A percentile compares a stretch with the other conserved stretches of the same genome.
Evolutionary conservation across 441 rosid genomes (phyloP).

Genomic region (Metrosideros polymorpha): DNA sequence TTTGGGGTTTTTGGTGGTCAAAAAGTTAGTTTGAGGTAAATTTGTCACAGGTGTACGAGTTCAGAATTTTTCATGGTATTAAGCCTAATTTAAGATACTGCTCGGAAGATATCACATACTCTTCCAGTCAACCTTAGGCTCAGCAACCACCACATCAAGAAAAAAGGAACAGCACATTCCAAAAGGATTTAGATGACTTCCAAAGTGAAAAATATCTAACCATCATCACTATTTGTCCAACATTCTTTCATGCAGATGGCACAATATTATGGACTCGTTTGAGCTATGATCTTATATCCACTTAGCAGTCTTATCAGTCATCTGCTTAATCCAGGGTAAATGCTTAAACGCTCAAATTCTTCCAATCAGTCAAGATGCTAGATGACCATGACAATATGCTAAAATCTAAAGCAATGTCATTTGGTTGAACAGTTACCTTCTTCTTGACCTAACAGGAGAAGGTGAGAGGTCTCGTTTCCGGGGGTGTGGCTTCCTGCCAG

Average conservation of each 20-base stretch:
- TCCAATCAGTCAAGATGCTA: background rate
- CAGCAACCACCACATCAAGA: background rate
- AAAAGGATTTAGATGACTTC: background rate
- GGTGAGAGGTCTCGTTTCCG: conserved; percentile 54
- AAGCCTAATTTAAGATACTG: no score
- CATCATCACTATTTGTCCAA: background rate
- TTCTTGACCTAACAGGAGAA: conserved; percentile 70
- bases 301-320: background rate
- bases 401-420: background rate
- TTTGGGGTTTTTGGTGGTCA: no score
- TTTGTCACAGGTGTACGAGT: no score
- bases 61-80: no score
- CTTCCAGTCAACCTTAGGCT: background rate
- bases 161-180: background rate
- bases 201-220: background rate
- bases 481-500: conserved; percentile 44
- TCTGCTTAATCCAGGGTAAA: background rate
- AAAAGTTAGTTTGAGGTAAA: no score
- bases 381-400: background rate
- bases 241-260: background rate
- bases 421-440: conserved; percentile 36
- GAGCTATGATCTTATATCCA: background rate
- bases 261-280: background rate
- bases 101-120: background rate
- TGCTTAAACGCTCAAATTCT: background rate